A percentile compares a stretch with the other conserved stretches of the same genome.
phyloP scores from a whole-genome alignment of 805 yeast genomes.

The Cyberlindnera meyerae region DNA sequence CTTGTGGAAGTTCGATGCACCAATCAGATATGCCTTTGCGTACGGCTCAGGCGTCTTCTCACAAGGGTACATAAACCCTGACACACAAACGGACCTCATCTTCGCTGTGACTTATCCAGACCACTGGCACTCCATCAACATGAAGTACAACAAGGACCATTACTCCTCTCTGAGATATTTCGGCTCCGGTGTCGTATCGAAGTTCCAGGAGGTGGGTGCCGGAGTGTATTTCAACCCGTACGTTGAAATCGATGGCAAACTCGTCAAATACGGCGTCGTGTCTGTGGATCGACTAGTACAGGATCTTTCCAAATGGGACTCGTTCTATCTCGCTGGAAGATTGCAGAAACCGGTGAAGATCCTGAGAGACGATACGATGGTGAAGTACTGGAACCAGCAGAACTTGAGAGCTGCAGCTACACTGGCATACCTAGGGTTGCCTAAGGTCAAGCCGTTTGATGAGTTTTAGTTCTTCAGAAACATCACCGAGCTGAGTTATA shows the following conservation, averaged over 20 bases:
- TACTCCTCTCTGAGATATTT: conserved; percentile 63
- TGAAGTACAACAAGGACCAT: conserved; percentile 63
- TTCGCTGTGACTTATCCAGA: conserved; percentile 72
- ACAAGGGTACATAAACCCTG: conserved; percentile 49
- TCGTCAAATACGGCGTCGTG: conserved; percentile 84
- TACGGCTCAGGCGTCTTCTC: conserved; percentile 92
- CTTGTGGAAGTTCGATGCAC: conserved; percentile 58
- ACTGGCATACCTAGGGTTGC: conserved; percentile 38
- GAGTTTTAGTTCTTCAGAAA: conserved; percentile 68
- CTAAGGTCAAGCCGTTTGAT: conserved; percentile 37
- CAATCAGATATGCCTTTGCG: conserved; percentile 78
- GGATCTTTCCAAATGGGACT: conserved; percentile 81
- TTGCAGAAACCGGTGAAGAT: conserved; percentile 90
- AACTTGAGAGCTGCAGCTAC: conserved; percentile 77
- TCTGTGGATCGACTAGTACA: conserved; percentile 52
- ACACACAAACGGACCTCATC: conserved; percentile 81
- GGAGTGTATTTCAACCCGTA: conserved; percentile 95
- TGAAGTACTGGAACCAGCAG: conserved; percentile 64
- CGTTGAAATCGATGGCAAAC: conserved; percentile 53
- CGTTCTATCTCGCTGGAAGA: conserved; percentile 86
- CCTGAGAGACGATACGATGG: conserved; percentile 56
- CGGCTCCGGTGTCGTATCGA: conserved; percentile 54
- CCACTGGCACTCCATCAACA: conserved; percentile 73
- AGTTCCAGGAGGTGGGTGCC: conserved; percentile 68
- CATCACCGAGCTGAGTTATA: conserved; percentile 76